Evolutionary conservation across 495 filamentous ascomycete genomes (phyloP).

Genomic region (Amphirosellinia nigrospora): DNA sequence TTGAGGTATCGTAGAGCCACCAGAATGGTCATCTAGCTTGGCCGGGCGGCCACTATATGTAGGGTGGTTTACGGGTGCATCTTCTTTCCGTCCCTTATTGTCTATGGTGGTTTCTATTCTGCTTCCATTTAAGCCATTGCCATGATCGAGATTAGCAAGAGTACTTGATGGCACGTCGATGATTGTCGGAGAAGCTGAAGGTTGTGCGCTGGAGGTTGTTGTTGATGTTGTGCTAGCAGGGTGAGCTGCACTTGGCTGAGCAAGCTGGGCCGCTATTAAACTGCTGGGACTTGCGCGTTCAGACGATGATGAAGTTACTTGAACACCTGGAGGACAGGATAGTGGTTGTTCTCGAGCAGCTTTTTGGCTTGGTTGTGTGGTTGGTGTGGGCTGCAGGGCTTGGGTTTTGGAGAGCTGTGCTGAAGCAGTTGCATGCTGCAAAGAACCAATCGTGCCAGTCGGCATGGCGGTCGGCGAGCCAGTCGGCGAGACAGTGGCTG

Average conservation of each 20-base stretch:
- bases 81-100: constrained; percentile 3
- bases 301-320: background rate
- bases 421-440: background rate
- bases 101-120: background rate
- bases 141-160: constrained; percentile 62
- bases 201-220: constrained; percentile 52
- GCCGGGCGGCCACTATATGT: background rate
- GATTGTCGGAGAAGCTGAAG: constrained; percentile 45
- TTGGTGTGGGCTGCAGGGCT: constrained; percentile 21
- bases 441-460: background rate
- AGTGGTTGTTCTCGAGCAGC: constrained; percentile 19
- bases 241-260: constrained; percentile 19
- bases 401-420: constrained; percentile 4
- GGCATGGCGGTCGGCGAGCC: background rate
- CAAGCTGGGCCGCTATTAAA: constrained; percentile 5
- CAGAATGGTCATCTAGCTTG: constrained; percentile 23
- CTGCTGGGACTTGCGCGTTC: background rate
- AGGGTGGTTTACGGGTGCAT: background rate
- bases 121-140: constrained; percentile 34
- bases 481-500: background rate
- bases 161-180: constrained; percentile 58
- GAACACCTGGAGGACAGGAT: background rate
- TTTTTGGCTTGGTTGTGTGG: background rate
- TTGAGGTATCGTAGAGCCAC: constrained; percentile 26
- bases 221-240: constrained; percentile 47